Evolutionary conservation across 441 rosid genomes (phyloP), one percentile per base, ranked within the genome.

Genomic region (Euphorbia schlechtendalii): DNA sequence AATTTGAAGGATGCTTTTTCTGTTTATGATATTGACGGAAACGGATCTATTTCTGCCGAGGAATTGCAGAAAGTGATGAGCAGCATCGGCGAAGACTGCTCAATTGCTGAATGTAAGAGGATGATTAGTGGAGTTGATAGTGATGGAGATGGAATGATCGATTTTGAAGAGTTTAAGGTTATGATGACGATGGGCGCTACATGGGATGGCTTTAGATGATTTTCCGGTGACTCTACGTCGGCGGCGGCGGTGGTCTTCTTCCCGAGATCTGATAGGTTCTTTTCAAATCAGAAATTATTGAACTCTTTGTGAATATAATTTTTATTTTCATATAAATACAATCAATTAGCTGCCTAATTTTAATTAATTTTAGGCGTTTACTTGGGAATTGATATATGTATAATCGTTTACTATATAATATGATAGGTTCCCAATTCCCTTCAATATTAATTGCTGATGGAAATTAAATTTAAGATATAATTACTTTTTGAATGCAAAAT

Each of bases 41-140:
- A 93, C 46, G 98, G 97, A 17, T 84, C 91, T 5, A 88, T 93
- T 1, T 76, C 96, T 0, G 97, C 91, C 0, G 95, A 93, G 76
- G 97, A 93, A 68, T 71, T 93, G 18, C 82, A 81, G 30, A 70
- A 88, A 73, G 98, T 93, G 14, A 65, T 93, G 66, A 71, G 59
- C 48, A 85, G 87, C 57, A 62, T 93, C 4, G 98, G 97, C 0
- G 96, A 93, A 18, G 84, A 81, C 5, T 82, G 84, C 21, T 83
- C 96, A 24, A 68, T 90, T 3, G 84, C 85, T 0, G 96, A 90
- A 28, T 93, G 97, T 72, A 74, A 77, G 82, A 83, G 73, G 77
- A 93, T 93, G 97, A 93, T 93, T 22, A 79, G 79, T n/a, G 98
- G 96, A 4, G 96, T 93, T 0, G 98, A 93, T 41, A 78, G 83